Percentiles rank a stretch among this genome's conserved stretches.
phyloP scores from a whole-genome alignment of 352 stramenopile species.

The Pythium inflatum region DNA sequence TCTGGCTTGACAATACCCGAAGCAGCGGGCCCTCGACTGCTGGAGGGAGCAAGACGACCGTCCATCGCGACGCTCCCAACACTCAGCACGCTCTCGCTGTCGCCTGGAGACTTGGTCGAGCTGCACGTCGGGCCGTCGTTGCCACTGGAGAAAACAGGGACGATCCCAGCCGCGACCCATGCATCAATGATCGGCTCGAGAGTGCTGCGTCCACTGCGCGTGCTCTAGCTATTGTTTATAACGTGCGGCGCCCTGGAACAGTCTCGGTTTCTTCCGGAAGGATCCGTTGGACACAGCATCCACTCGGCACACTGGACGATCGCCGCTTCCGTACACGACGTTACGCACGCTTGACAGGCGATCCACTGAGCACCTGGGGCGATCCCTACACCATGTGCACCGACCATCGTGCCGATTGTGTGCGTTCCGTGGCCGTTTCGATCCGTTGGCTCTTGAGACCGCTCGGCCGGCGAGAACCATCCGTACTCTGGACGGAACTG shows the following conservation, averaged over 20 bases:
- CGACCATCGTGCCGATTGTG: constrained; percentile 61
- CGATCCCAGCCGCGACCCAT: constrained; percentile 31
- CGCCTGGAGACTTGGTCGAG: constrained; percentile 16
- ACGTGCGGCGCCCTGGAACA: constrained; percentile 11
- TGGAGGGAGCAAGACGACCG: constrained; percentile 15
- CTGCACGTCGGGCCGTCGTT: constrained; percentile 29
- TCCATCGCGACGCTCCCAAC: constrained; percentile 26
- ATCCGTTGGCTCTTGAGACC: constrained; percentile 6
- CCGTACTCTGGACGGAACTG: constrained; percentile 38
- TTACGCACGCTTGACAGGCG: constrained; percentile 27
- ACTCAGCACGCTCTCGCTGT: constrained; percentile 32
- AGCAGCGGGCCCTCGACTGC: constrained; percentile 23
- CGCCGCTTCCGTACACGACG: constrained; percentile 25
- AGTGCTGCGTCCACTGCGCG: neutral
- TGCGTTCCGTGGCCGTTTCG: constrained; percentile 66
- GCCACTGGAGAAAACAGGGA: constrained; percentile 35
- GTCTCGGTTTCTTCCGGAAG: constrained; percentile 2
- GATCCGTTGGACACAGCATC: constrained; percentile 28
- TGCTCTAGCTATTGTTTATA: constrained; percentile 33
- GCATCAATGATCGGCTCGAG: constrained; percentile 23
- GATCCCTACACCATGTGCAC: constrained; percentile 15
- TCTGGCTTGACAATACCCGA: constrained; percentile 29
- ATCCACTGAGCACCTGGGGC: constrained; percentile 36
- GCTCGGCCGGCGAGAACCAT: constrained; percentile 31
- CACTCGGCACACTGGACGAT: constrained; percentile 36